A percentile compares a stretch with the other conserved stretches of the same genome.
Conservation (phyloP, 1,139 yeast genomes). For the Zhuliangozyma parablackwelliae region DNA sequence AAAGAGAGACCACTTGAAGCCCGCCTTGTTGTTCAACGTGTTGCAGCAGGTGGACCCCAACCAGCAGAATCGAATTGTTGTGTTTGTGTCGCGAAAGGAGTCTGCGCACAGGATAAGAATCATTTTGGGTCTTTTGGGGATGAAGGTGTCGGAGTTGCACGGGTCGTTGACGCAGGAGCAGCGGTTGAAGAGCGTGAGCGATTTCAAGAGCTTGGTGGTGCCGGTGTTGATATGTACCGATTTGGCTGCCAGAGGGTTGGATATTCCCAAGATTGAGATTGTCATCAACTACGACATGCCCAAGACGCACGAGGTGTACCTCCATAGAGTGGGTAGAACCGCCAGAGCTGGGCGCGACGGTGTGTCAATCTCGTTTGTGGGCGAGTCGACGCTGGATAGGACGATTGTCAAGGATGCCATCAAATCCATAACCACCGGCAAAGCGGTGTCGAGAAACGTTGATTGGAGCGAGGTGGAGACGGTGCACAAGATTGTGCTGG, state of each 20-base stretch:
- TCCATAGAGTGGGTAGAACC: slow-evolving; percentile 98
- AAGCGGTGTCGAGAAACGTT: slow-evolving; percentile 76
- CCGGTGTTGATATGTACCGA: slow-evolving; percentile 94
- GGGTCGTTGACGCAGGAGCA: slow-evolving; percentile 95
- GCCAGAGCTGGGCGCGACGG: slow-evolving; percentile 99
- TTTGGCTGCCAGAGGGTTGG: slow-evolving; percentile 98
- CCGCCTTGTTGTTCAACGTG: slow-evolving; percentile 73
- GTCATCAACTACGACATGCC: slow-evolving; percentile 97
- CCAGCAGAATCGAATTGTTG: slow-evolving; percentile 70
- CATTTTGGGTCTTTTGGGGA: slow-evolving; percentile 78
- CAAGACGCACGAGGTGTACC: slow-evolving; percentile 78
- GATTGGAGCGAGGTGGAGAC: slow-evolving; percentile 82
- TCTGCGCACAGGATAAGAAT: slow-evolving; percentile 84
- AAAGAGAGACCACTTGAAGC: slow-evolving; percentile 78
- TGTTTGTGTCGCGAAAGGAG: slow-evolving; percentile 88
- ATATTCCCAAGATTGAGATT: slow-evolving; percentile 93
- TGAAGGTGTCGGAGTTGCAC: slow-evolving; percentile 87
- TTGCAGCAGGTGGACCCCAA: slow-evolving; percentile 60
- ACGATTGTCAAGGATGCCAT: slow-evolving; percentile 84
- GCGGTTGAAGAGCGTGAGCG: slow-evolving; percentile 78
- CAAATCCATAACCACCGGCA: slow-evolving; percentile 49
- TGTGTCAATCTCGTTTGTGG: slow-evolving; percentile 86
- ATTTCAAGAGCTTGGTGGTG: slow-evolving; percentile 74
- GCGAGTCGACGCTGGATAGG: slow-evolving; percentile 82
- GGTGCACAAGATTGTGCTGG: slow-evolving; percentile 54